Evolutionary conservation across 192 early-diverging fungal species (phyloP), one percentile per base, ranked within the genome.

Genomic region (Radiomyces spectabilis): DNA sequence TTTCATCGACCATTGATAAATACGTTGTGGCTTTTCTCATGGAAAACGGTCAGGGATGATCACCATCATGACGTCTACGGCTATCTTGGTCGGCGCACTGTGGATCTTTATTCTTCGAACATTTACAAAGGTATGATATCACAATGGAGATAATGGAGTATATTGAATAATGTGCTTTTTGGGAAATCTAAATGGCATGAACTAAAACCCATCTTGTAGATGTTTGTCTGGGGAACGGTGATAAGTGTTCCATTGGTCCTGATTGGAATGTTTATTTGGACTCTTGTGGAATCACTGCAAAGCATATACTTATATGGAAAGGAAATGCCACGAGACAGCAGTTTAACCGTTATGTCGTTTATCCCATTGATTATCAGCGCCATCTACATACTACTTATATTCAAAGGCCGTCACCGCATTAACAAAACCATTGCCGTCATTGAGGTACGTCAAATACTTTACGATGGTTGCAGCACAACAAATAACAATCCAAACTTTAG

Each of bases 341-440:
- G 68, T 10, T 38, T 78, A 58, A 66, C 72, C 4, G 16, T 73
- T 10, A 47, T 78, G 16, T 81, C 79, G 34, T 53, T 78, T 26
- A 44, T 78, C n/a, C 79, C 79, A 27, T 56, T 81, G 26, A 22
- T 69, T 9, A 45, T 70, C 16, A 67, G 68, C 25, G 45, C 68
- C 0, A 19, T 73, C 0, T 78, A 72, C 44, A 22, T 69, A 34
- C 55, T 51, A 30, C 40, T 76, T 0, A 59, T 76, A 16, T 73
- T 58, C 53, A 38, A 55, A 21, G 53, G 60, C 22, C 59, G 69
- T 29, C 57, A 73, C 33, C 57, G 68, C 7, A 66, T 84, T 31
- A 56, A 70, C 21, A 68, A 68, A 41, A 79, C 79, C 0, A 63
- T 81, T n/a, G 51, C 71, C 19, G 66, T 81, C 15, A 75, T 81